A percentile compares a stretch with the other conserved stretches of the same genome.
These are phyloP conservation scores for Debaryomycetaceae sp. DNA, from an alignment of 1,139 yeast species.

Conservation along the genomic window DNA sequence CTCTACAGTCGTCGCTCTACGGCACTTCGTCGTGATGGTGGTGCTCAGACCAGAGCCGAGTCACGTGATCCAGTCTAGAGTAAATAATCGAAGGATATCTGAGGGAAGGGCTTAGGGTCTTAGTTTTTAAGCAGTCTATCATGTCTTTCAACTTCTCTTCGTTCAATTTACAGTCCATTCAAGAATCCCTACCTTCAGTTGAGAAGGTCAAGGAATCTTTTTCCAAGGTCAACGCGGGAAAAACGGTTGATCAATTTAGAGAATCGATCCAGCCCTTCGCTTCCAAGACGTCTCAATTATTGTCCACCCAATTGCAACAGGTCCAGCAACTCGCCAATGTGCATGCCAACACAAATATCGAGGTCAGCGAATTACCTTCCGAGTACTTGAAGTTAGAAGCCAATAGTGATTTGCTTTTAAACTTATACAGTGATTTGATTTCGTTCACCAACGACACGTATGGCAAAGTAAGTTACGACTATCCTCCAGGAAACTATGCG, in stretches of 20 bases:
- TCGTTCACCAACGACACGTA: conserved; percentile 57
- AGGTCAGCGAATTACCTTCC: conserved; percentile 63
- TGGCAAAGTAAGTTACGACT: conserved; percentile 66
- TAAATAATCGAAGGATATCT: no score
- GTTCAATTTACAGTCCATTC: conserved; percentile 44
- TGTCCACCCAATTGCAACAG: conserved; percentile 39
- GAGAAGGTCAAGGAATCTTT: conserved; percentile 40
- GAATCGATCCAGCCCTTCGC: conserved; percentile 45
- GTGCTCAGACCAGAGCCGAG: background rate
- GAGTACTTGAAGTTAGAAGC: conserved; percentile 67
- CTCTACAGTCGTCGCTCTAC: background rate
- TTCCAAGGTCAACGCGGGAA: conserved; percentile 37
- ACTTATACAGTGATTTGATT: conserved; percentile 57
- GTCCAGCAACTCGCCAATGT: conserved; percentile 40
- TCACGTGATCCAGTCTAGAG: background rate
- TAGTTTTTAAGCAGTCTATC: background rate
- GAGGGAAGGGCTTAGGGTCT: no score
- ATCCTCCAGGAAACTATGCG: conserved; percentile 63
- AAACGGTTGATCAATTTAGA: conserved; percentile 38
- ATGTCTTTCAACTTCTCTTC: conserved; percentile 55
- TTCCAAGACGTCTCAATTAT: conserved; percentile 35
- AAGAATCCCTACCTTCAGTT: conserved; percentile 41
- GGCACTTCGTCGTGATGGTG: background rate
- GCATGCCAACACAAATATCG: conserved; percentile 24
- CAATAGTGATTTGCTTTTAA: conserved; percentile 60